Conservation (phyloP, 805 yeast species). For the Lipomyces orientalis region DNA sequence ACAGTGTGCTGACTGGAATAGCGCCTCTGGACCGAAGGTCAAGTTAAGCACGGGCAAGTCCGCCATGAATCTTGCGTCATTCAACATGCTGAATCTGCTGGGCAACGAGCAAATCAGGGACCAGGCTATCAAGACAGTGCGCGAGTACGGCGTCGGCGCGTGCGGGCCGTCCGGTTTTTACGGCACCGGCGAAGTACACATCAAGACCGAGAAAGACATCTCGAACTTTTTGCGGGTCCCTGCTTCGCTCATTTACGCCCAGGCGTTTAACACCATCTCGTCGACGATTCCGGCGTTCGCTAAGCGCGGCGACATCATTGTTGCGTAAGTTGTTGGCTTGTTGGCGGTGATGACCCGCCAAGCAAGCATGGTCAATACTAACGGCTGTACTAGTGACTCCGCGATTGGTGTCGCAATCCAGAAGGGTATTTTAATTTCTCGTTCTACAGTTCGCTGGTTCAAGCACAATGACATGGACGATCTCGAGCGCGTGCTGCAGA, state of each 20-base stretch:
- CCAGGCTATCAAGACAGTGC: conserved; percentile 64
- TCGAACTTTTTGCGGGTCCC: conserved; percentile 79
- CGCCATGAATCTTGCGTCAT: conserved; percentile 47
- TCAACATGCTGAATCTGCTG: conserved; percentile 73
- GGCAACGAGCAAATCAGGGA: conserved; percentile 53
- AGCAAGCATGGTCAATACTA: too few relatives aligned
- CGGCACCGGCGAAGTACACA: conserved; percentile 88
- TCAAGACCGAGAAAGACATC: conserved; percentile 73
- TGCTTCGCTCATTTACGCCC: conserved; percentile 84
- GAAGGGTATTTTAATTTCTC: conserved; percentile 83
- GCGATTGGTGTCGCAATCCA: conserved; percentile 78
- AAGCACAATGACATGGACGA: conserved; percentile 90
- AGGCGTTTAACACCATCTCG: conserved; percentile 84
- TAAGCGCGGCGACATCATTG: conserved; percentile 91
- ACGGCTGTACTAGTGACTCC: conserved; percentile 54
- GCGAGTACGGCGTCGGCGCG: conserved; percentile 89
- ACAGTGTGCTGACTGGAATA: conserved; percentile 5
- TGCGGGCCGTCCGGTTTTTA: conserved; percentile 99
- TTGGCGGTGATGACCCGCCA: not conserved
- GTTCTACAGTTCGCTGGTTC: conserved; percentile 74
- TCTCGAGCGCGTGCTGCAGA: conserved; percentile 67
- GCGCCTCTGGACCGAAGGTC: conserved; percentile 31
- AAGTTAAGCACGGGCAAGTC: conserved; percentile 34
- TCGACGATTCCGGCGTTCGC: conserved; percentile 92
- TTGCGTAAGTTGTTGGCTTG: conserved; percentile 64